phyloP scores from a whole-genome alignment of 1,284 basidiomycete species.

The Puccinia coronata region DNA sequence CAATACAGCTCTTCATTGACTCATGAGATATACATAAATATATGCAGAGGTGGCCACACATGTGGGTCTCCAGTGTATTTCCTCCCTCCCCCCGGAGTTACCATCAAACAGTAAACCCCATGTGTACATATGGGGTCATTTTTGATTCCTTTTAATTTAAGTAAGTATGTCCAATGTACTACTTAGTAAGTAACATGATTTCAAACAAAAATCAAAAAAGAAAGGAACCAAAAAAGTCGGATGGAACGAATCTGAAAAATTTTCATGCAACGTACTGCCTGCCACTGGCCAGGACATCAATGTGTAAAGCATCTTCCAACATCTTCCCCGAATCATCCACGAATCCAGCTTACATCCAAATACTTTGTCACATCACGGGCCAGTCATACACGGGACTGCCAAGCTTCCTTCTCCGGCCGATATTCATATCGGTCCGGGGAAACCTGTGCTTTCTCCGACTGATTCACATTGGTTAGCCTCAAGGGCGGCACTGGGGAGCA shows the following conservation, averaged over 20 bases:
- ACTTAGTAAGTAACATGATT: too few species aligned
- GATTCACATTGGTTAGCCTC: background rate
- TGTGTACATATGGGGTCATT: too few species aligned
- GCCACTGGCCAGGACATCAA: background rate
- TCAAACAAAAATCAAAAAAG: background rate
- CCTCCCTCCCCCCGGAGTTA: too few species aligned
- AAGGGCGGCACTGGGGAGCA: background rate
- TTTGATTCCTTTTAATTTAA: too few species aligned
- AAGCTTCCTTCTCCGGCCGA: background rate
- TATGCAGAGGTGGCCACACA: too few species aligned
- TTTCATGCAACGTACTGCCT: background rate
- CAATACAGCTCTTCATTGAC: too few species aligned
- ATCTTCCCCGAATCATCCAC: background rate
- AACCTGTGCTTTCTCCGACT: background rate
- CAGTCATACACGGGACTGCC: background rate
- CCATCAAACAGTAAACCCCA: too few species aligned
- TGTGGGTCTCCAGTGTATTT: too few species aligned
- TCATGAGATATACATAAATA: too few species aligned
- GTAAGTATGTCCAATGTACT: too few species aligned
- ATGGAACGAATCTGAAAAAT: too few species aligned
- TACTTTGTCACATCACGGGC: background rate
- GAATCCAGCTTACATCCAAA: background rate
- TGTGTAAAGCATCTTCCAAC: background rate
- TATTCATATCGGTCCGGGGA: background rate
- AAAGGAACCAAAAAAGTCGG: too few species aligned